Base-by-base conservation (phyloP, 176 grass and related monocot genomes). In the Zoysia pacifica region DNA sequence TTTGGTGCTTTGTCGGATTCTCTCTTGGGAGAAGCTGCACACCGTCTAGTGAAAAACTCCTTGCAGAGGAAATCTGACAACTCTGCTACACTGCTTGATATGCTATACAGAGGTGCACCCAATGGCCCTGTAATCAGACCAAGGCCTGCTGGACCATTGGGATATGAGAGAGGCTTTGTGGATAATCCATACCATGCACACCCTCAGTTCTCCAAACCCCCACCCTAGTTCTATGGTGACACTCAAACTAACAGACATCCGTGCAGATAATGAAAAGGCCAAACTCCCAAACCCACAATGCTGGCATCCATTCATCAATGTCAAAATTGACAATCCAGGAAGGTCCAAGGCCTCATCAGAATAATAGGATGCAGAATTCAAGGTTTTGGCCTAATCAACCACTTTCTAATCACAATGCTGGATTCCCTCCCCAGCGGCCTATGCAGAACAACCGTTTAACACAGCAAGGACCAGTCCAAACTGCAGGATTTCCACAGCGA, bases 11-110 rank as follows among this genome's bases (percentile, higher is more conserved):
- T 99, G 19, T 93, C 92, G 67, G 92, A 92, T 28, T 88, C 85
- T 87, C 72, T 93, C 64, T 84, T 99, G 68, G 96, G 92, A 77
- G 86, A 82, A 82, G 96, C 92, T 73, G 92, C 96, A 70, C 96
- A 99, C 80, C 90, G 96, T 67, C 88, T 99, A 56, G 79, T 99
- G 48, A 99, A 85, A 93, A 95, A 99, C 59, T 95, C 96, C 50
- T 78, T 99, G 48, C 92, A 99, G 82, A 89, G 85, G 5, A 99
- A 83, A 87, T 87, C 92, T 36, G 81, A 84, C 79, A 88, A 42
- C 48, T 78, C 86, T 86, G 82, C 86, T 62, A 88, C 81, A 45
- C 43, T 93, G 68, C 68, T 99, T 84, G 90, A 90, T 16, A 65
- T 88, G 65, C 84, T 92, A 78, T 95, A 83, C 56, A 82, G 86